Evolutionary conservation across 257 asterid species (phyloP), one percentile per base, ranked within the genome.

Genomic region (Forsythia viridissima): DNA sequence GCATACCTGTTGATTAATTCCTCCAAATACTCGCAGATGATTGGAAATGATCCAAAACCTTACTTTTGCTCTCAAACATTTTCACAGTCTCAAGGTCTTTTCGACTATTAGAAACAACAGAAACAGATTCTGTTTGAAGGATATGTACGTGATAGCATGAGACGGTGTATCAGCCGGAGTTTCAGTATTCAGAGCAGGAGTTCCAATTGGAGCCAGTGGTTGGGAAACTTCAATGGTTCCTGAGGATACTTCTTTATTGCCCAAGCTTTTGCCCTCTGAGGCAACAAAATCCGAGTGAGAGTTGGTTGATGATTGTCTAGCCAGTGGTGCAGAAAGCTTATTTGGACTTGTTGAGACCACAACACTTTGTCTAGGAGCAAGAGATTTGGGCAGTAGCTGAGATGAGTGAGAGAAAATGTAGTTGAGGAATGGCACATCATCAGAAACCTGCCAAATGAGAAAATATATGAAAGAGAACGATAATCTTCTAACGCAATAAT

Each of bases 141-240:
- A 52, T 37, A 70, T 73, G 72, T 88, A 94, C 98, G 83, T 91
- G 84, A 81, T 79, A 51, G 73, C 65, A 61, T 75, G 80, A 76
- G 87, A 81, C 63, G 76, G 74, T 12, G 55, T 81, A 57, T 80
- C 88, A 43, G 88, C 41, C 78, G 84, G 94, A 52, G 82, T 36
- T 79, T 88, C 97, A 72, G 83, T 70, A 88, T 82, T 92, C 72
- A 80, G 78, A 41, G 91, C 84, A 86, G 92, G 91, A 74, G 86
- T 90, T 80, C 96, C 97, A 81, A 88, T 87, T 20, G 96, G 96
- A 61, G 87, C 87, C 76, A 85, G 80, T n/a, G 92, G 87, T 81
- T 88, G 94, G 9, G 91, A 85, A 76, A 86, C 77, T 75, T 83
- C 76, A 71, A 81, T 21, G 11, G 78, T 36, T 73, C 83, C 91